Percentiles rank a stretch among this genome's conserved stretches.
Conservation (phyloP, 805 yeast genomes). For the Lachancea cidri region DNA sequence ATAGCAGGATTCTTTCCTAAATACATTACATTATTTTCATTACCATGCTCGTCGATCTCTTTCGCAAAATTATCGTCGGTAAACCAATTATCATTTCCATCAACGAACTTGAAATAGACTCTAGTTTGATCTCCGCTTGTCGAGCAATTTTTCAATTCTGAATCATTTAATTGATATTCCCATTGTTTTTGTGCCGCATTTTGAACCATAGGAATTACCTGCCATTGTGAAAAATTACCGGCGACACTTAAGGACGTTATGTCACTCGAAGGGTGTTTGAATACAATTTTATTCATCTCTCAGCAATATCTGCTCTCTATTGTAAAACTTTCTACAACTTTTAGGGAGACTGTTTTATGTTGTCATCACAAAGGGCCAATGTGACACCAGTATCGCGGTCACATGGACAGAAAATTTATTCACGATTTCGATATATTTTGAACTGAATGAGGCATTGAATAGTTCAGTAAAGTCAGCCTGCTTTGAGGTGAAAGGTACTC, state of each 20-base stretch:
- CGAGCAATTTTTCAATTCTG: slow-evolving; percentile 17
- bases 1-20: slow-evolving; percentile 1
- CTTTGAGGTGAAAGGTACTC: too few species aligned
- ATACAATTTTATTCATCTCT: slow-evolving; percentile 6
- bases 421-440: too few species aligned
- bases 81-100: slow-evolving; percentile 28
- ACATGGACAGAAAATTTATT: too few species aligned
- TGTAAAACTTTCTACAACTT: neutral
- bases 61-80: slow-evolving; percentile 24
- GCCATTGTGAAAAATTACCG: slow-evolving; percentile 37
- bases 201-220: slow-evolving; percentile 17
- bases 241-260: slow-evolving; percentile 31
- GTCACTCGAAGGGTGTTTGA: slow-evolving; percentile 3
- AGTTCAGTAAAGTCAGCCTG: too few species aligned
- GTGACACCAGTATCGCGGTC: slow-evolving; percentile 3
- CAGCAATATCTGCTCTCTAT: neutral
- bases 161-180: slow-evolving; percentile 26
- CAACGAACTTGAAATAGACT: slow-evolving; percentile 27
- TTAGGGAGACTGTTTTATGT: neutral
- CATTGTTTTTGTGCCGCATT: slow-evolving; percentile 14
- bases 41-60: slow-evolving; percentile 35
- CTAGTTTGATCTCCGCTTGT: slow-evolving; percentile 13
- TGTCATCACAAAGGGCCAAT: slow-evolving; percentile 1
- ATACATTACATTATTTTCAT: slow-evolving; percentile 35
- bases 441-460: too few species aligned